phyloP scores from a whole-genome alignment of 129 eudicot genomes.

The Artemisia annua region DNA sequence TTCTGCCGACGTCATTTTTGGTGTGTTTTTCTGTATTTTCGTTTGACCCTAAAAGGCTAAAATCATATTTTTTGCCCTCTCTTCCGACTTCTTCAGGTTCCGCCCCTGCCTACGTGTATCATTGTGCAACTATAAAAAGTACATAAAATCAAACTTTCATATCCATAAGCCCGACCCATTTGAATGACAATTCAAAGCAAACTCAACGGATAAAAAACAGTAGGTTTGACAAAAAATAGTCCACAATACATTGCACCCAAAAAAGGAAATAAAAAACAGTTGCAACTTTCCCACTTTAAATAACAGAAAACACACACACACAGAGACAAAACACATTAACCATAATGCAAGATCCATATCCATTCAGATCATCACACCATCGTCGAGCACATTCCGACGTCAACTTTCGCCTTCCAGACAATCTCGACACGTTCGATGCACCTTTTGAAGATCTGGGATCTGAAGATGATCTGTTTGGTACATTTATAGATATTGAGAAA shows the following conservation, averaged over 20 bases:
- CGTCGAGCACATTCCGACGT: conserved; percentile 89
- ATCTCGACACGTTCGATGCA: conserved; percentile 60
- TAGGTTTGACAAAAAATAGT: conserved; percentile 28
- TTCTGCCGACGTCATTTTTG: no score
- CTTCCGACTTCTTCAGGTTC: no score
- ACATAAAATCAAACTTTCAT: neutral
- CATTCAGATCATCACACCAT: conserved; percentile 64
- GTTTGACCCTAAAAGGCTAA: no score
- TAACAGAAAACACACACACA: conserved; percentile 3
- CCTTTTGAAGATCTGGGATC: conserved; percentile 75
- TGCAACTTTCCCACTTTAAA: conserved; percentile 16
- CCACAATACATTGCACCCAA: conserved; percentile 30
- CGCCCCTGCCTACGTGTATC: no score
- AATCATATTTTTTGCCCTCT: no score
- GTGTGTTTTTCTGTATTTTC: no score
- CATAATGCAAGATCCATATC: conserved; percentile 60
- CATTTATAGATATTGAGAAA: conserved; percentile 78
- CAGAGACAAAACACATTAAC: neutral
- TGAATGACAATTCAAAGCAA: conserved; percentile 3
- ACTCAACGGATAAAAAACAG: conserved; percentile 21
- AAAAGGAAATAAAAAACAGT: conserved; percentile 14
- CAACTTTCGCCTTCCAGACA: conserved; percentile 76
- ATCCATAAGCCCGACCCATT: conserved; percentile 12
- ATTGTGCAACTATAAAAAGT: no score
- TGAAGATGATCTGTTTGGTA: conserved; percentile 72